Conservation (phyloP, 306 rosid species). For the Medicago truncatula region DNA sequence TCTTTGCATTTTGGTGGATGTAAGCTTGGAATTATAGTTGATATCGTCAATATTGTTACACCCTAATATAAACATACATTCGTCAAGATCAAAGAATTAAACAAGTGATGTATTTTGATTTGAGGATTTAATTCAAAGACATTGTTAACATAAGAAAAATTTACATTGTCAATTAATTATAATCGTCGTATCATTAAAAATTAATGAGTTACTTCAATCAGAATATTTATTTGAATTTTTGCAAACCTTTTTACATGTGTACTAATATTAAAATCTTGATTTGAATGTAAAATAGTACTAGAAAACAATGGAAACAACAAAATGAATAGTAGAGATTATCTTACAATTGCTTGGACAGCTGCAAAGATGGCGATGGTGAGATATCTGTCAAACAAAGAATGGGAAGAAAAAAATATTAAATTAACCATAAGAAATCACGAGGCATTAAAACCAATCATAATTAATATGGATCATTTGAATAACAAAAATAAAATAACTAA, state of each 20-base stretch:
- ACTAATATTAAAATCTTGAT: background rate
- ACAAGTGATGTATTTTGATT: background rate
- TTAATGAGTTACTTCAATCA: too few relatives aligned
- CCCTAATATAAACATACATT: conserved; percentile 53
- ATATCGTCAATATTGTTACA: conserved; percentile 76
- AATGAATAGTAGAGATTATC: background rate
- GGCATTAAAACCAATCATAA: background rate
- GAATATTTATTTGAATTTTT: too few relatives aligned
- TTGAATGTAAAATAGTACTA: background rate
- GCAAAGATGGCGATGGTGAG: conserved; percentile 87
- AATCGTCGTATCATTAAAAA: too few relatives aligned
- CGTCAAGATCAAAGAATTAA: background rate
- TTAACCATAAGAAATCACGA: too few relatives aligned
- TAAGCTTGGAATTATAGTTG: conserved; percentile 80
- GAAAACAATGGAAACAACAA: background rate
- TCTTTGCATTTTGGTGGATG: conserved; percentile 70
- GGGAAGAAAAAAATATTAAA: too few relatives aligned
- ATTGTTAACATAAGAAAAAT: too few relatives aligned
- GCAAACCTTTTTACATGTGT: too few relatives aligned
- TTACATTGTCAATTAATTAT: too few relatives aligned
- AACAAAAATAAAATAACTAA: too few relatives aligned
- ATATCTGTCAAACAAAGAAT: conserved; percentile 54
- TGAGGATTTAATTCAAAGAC: too few relatives aligned
- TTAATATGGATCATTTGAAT: background rate
- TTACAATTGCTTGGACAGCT: conserved; percentile 84